Evolutionary conservation across 73 alveolate genomes (phyloP).

Genomic region (Paramecium bursaria): DNA sequence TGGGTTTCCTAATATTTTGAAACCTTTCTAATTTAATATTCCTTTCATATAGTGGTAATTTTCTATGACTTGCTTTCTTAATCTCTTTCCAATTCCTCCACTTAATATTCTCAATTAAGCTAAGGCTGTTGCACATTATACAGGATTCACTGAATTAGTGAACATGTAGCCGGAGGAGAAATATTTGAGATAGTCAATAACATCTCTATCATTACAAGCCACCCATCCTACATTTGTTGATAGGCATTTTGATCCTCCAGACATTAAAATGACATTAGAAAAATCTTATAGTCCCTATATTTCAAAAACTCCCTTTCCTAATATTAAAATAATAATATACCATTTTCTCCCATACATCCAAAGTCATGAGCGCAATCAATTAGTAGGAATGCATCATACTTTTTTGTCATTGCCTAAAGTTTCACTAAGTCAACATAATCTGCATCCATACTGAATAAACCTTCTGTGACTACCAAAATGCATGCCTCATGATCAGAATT

Average conservation of each 20-base stretch:
- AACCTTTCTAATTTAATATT: slow-evolving; percentile 58
- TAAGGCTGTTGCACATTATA: slow-evolving; percentile 66
- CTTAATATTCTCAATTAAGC: slow-evolving; percentile 69
- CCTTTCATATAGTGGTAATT: slow-evolving; percentile 63
- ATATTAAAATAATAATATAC: not conserved
- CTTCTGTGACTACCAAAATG: slow-evolving; percentile 67
- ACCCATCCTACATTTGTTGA: slow-evolving; percentile 69
- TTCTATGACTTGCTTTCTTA: slow-evolving; percentile 54
- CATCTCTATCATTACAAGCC: slow-evolving; percentile 58
- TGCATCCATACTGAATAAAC: slow-evolving; percentile 69
- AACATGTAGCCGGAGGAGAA: slow-evolving; percentile 68
- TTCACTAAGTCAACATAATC: slow-evolving; percentile 63
- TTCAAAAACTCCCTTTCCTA: slow-evolving; percentile 69
- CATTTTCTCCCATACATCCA: slow-evolving; percentile 70
- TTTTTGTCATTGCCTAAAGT: slow-evolving; percentile 49
- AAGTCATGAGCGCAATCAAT: slow-evolving; percentile 71
- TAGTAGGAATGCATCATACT: slow-evolving; percentile 64
- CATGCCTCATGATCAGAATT: slow-evolving; percentile 56
- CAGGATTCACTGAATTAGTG: slow-evolving; percentile 68
- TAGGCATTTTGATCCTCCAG: slow-evolving; percentile 72
- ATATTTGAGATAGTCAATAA: slow-evolving; percentile 66
- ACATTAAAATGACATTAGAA: slow-evolving; percentile 66
- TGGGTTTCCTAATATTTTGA: slow-evolving; percentile 62
- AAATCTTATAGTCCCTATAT: slow-evolving; percentile 58
- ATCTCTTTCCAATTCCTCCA: slow-evolving; percentile 57